Conservation (phyloP, 2,329 filamentous ascomycete genomes). For the Curvularia spicifera region DNA sequence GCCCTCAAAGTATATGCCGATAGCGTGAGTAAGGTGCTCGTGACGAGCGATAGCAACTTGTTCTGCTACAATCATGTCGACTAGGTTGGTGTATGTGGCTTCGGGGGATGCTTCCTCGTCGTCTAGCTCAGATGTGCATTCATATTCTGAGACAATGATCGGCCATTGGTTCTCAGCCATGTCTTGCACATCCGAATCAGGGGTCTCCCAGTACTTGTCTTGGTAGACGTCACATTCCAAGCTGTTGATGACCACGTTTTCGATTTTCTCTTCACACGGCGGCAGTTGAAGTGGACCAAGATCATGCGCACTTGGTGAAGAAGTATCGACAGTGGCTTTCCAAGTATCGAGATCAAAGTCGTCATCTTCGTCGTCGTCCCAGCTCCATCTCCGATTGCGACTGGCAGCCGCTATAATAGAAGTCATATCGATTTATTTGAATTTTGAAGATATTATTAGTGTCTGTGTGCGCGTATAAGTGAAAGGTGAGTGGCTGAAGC, state of each 20-base stretch:
- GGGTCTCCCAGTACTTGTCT: background rate
- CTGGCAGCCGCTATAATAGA: background rate
- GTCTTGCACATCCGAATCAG: background rate
- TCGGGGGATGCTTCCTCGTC: background rate
- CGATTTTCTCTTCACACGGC: background rate
- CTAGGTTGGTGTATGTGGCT: background rate
- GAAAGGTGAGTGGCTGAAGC: background rate
- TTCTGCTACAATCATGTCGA: background rate
- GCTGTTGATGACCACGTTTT: background rate
- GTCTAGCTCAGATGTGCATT: background rate
- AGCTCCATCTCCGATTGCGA: constrained; percentile 18
- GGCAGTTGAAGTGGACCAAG: constrained; percentile 18
- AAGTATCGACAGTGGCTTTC: constrained; percentile 24
- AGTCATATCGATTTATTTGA: constrained; percentile 13
- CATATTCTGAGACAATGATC: background rate
- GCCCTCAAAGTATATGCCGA: constrained; percentile 7
- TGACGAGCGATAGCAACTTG: constrained; percentile 8
- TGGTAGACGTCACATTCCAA: background rate
- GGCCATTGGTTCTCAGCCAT: background rate
- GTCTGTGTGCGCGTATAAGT: background rate
- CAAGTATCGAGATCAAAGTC: constrained; percentile 25
- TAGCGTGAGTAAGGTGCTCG: background rate
- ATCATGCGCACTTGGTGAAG: constrained; percentile 12
- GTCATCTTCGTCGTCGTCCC: constrained; percentile 37
- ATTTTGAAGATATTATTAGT: background rate